Percentiles rank a stretch among this genome's conserved stretches.
Conservation (phyloP, 441 rosid species). For the Pelargonium myrrhifolium region DNA sequence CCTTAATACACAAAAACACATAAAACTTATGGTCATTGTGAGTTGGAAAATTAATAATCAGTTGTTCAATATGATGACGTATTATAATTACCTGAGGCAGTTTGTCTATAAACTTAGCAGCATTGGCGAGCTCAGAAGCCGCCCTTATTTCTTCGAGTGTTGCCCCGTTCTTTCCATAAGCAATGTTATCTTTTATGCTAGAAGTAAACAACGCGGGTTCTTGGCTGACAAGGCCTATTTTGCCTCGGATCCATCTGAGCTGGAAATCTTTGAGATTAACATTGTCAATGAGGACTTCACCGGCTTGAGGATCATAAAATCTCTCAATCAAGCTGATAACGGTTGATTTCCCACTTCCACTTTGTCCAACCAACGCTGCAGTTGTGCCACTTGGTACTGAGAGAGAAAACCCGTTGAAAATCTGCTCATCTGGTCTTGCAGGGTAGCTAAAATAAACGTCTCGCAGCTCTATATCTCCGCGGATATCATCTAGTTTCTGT, state of each 20-base stretch:
- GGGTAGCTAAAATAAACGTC: slow-evolving; percentile 53
- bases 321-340: slow-evolving; percentile 66
- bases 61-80: neutral
- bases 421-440: slow-evolving; percentile 64
- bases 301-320: slow-evolving; percentile 72
- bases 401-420: slow-evolving; percentile 58
- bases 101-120: slow-evolving; percentile 60
- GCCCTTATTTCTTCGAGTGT: slow-evolving; percentile 49
- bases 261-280: slow-evolving; percentile 41
- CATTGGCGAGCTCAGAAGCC: slow-evolving; percentile 62
- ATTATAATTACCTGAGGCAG: slow-evolving; percentile 50
- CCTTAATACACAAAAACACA: slow-evolving; percentile 14
- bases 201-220: slow-evolving; percentile 66
- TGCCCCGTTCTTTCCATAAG: slow-evolving; percentile 61
- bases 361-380: slow-evolving; percentile 65
- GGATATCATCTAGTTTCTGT: slow-evolving; percentile 35
- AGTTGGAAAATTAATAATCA: slow-evolving; percentile 21
- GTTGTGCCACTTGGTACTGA: slow-evolving; percentile 50
- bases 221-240: slow-evolving; percentile 70
- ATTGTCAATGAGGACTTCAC: slow-evolving; percentile 60
- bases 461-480: slow-evolving; percentile 57
- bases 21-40: slow-evolving; percentile 28
- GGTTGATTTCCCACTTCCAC: slow-evolving; percentile 83
- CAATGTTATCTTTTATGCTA: slow-evolving; percentile 53
- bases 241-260: slow-evolving; percentile 59